Conservation (phyloP, 805 yeast genomes). For the Metschnikowia amazonensis region DNA sequence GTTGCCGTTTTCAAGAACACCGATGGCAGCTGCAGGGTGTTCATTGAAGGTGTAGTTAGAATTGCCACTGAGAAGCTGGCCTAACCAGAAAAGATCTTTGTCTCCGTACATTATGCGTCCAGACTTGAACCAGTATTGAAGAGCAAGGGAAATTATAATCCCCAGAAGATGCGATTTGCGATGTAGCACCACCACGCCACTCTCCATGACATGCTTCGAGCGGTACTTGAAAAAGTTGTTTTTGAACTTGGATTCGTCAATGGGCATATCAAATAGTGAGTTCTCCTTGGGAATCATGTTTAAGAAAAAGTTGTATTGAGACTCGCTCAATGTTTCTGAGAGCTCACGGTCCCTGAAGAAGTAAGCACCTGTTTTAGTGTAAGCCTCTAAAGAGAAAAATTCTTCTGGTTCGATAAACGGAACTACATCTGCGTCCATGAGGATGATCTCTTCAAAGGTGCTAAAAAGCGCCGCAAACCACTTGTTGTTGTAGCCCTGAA, state of each 20-base stretch:
- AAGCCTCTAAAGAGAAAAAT: conserved; percentile 12
- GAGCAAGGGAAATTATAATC: conserved; percentile 12
- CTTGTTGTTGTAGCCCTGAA: conserved; percentile 29
- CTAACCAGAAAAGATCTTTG: conserved; percentile 31
- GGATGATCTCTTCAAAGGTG: conserved; percentile 30
- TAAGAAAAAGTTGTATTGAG: conserved; percentile 10
- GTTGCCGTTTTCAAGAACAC: conserved; percentile 16
- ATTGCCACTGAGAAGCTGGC: conserved; percentile 24
- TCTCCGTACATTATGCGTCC: conserved; percentile 22
- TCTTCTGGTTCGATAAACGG: conserved; percentile 13
- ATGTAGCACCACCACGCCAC: conserved; percentile 33
- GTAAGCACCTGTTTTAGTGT: conserved; percentile 27
- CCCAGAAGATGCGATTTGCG: conserved; percentile 22
- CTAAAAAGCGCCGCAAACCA: conserved; percentile 19
- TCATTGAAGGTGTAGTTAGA: conserved; percentile 19
- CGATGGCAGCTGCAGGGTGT: conserved; percentile 22
- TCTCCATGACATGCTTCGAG: conserved; percentile 31
- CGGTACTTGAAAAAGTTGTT: conserved; percentile 17
- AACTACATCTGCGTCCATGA: conserved; percentile 19
- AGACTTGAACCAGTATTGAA: conserved; percentile 21
- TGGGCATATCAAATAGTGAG: conserved; percentile 5
- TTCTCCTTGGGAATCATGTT: conserved; percentile 13
- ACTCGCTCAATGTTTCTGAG: conserved; percentile 10
- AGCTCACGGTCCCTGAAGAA: conserved; percentile 26
- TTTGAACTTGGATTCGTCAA: conserved; percentile 9